A percentile compares a stretch with the other conserved stretches of the same genome.
Evolutionary conservation across 768 basidiomycete species (phyloP).

Genomic region (Russula ochroleuca): DNA sequence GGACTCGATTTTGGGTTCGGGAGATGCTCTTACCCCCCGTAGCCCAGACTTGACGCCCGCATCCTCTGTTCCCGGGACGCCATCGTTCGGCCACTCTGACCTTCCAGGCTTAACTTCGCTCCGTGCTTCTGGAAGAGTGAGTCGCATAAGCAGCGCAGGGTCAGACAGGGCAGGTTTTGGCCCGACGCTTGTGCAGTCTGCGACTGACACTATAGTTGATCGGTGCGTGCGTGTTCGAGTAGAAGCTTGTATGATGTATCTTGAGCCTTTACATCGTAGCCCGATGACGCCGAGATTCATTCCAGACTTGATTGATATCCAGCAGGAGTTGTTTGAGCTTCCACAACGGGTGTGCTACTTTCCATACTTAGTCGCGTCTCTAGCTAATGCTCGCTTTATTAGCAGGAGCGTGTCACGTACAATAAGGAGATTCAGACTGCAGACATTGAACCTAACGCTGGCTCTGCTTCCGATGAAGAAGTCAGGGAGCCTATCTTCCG

Average conservation of each 20-base stretch:
- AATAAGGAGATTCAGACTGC: constrained; percentile 84
- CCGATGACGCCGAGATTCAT: constrained; percentile 59
- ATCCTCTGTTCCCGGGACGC: constrained; percentile 70
- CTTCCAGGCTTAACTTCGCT: constrained; percentile 39
- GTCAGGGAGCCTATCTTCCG: constrained; percentile 62
- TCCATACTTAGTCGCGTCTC: not conserved
- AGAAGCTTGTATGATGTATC: not conserved
- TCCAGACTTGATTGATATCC: constrained; percentile 82
- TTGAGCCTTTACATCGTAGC: constrained; percentile 37
- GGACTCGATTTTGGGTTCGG: constrained; percentile 48
- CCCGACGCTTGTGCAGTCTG: constrained; percentile 44
- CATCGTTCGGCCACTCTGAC: constrained; percentile 42
- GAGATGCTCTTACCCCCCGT: constrained; percentile 44
- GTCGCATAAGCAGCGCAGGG: constrained; percentile 64
- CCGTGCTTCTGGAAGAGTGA: constrained; percentile 56
- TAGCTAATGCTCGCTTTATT: not conserved
- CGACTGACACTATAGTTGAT: constrained; percentile 64
- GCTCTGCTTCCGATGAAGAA: constrained; percentile 60
- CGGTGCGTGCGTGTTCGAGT: constrained; percentile 43
- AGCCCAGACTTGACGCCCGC: constrained; percentile 65
- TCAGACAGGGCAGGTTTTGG: constrained; percentile 46
- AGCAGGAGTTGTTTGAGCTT: constrained; percentile 86
- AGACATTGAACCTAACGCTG: constrained; percentile 52
- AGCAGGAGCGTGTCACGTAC: constrained; percentile 71
- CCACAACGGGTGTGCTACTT: constrained; percentile 65